phyloP scores from a whole-genome alignment of 2,329 filamentous ascomycete genomes.

The Aspergillus hortae region DNA sequence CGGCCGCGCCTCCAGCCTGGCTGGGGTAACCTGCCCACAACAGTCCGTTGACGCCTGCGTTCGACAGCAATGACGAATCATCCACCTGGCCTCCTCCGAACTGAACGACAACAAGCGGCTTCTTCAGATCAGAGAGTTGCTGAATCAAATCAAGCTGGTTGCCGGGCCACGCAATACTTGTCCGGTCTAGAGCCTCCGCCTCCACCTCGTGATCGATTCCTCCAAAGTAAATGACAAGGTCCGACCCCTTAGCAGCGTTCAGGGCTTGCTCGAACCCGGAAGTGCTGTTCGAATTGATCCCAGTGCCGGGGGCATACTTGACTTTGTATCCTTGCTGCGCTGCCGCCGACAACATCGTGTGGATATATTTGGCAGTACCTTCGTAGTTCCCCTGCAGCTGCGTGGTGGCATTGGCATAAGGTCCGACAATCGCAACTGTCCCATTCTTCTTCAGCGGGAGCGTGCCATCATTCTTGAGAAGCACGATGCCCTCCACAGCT shows the following conservation, averaged over 20 bases:
- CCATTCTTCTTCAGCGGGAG: conserved; percentile 40
- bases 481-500: conserved; percentile 39
- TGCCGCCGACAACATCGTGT: conserved; percentile 42
- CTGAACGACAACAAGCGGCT: conserved; percentile 33
- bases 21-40: conserved; percentile 40
- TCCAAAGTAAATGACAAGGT: conserved; percentile 30
- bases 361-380: conserved; percentile 38
- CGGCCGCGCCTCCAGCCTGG: conserved; percentile 34
- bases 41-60: conserved; percentile 31
- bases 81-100: conserved; percentile 38
- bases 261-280: conserved; percentile 24
- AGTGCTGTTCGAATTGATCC: conserved; percentile 17
- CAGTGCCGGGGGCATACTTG: conserved; percentile 34
- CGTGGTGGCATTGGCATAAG: conserved; percentile 52
- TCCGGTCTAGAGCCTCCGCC: conserved; percentile 31
- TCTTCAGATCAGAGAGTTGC: conserved; percentile 27
- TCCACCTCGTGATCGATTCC: conserved; percentile 33
- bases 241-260: conserved; percentile 23
- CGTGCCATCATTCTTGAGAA: conserved; percentile 49
- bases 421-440: conserved; percentile 51
- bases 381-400: conserved; percentile 59
- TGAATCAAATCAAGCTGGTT: conserved; percentile 33
- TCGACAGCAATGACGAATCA: conserved; percentile 28
- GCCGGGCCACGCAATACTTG: conserved; percentile 32
- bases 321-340: conserved; percentile 41